Evolutionary conservation across 768 basidiomycete species (phyloP), one percentile per base, ranked within the genome.

Genomic region (Mycena sanguinolenta): DNA sequence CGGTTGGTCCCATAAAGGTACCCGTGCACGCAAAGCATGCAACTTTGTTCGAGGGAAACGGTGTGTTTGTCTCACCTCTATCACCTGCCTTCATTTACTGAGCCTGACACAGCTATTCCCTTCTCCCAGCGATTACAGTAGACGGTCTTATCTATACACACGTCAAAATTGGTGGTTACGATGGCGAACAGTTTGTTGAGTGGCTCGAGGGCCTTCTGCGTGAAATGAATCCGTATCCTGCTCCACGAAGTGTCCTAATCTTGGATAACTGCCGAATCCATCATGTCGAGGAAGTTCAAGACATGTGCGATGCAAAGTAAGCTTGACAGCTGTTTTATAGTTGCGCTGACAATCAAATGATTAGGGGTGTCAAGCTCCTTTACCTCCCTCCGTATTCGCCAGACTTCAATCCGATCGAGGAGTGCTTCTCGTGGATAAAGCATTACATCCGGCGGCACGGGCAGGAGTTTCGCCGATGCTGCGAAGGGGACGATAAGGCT

Each of bases 331-430:
- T 34, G 27, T 53, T 52, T 17, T 8, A 17, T 66, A 21, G 36
- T 34, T 52, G 21, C 27, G 38, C 7, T 63, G 12, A 58, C 32
- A 32, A 17, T 49, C 30, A 38, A 12, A 60, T 60, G 65, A 4
- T 60, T 32, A 69, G 67, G 63, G 81, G 77, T 42, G 74, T 76
- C 17, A 74, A 71, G 49, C 76, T 81, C 3, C 46, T 78, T n/a
- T 80, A 79, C 64, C 73, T 80, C 1, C 80, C 80, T 7, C 78
- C 81, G 36, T 81, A 82, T 67, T 82, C 77, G 4, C 82, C 81
- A 1, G 79, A 82, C 63, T 69, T 79, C 70, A 82, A 82, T 65
- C 82, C 57, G n/a, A n/a, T n/a, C n/a, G n/a, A n/a, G n/a, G n/a
- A n/a, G n/a, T n/a, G n/a, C n/a, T n/a, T n/a, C n/a, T 77, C 75